phyloP scores from a whole-genome alignment of 2,329 filamentous ascomycete genomes.

The Diaporthe citriasiana region DNA sequence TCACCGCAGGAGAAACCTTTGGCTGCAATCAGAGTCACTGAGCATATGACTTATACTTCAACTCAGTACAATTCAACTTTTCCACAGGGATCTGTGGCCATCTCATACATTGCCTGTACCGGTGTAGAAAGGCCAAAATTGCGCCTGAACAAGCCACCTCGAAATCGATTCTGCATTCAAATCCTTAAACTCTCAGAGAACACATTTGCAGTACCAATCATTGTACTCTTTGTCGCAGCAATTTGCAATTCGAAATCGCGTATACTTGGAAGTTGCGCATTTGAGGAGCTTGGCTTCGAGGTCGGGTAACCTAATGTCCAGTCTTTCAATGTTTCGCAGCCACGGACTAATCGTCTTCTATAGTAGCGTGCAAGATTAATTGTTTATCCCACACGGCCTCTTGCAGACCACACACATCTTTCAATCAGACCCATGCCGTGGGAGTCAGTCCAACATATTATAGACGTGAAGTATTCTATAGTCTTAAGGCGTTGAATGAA shows the following conservation, averaged over 20 bases:
- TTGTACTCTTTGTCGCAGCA: not conserved
- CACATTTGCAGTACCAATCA: no score
- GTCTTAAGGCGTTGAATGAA: no score
- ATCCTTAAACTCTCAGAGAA: not conserved
- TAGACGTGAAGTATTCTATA: no score
- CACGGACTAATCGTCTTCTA: not conserved
- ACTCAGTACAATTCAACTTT: not conserved
- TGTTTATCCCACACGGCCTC: not conserved
- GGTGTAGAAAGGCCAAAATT: no score
- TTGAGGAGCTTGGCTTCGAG: not conserved
- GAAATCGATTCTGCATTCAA: no score
- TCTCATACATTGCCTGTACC: not conserved
- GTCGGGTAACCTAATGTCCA: not conserved
- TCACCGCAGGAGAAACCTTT: no score
- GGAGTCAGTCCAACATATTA: no score
- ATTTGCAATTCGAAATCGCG: no score
- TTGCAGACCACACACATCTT: no score
- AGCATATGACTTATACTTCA: not conserved
- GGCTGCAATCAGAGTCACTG: no score
- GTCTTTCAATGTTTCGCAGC: not conserved
- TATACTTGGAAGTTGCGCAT: no score
- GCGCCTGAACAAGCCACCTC: not conserved
- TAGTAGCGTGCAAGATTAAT: not conserved
- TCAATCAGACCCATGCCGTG: no score
- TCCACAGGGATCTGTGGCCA: not conserved